These are phyloP conservation scores for Crithidia fasciculata DNA, from an alignment of 208 protist species.

Conservation along the genomic window DNA sequence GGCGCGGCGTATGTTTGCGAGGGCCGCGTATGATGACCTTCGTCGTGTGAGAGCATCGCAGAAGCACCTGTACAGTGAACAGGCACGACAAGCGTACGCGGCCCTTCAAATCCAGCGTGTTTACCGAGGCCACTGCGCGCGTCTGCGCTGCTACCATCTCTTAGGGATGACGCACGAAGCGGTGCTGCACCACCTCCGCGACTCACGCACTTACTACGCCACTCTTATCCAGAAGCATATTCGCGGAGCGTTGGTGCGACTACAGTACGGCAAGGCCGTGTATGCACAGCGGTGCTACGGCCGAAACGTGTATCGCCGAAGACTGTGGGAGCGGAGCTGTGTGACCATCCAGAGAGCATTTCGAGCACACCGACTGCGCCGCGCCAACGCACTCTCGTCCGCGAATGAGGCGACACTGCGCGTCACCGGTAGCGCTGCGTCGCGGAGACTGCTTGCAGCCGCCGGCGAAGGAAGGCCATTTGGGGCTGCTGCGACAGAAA, in stretches of 20 bases:
- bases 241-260: conserved; percentile 69
- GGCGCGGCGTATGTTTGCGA: conserved; percentile 41
- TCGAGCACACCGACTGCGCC: conserved; percentile 43
- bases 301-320: conserved; percentile 66
- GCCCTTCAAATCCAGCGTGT: conserved; percentile 71
- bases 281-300: conserved; percentile 63
- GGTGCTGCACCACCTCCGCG: conserved; percentile 67
- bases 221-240: conserved; percentile 77
- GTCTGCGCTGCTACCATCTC: conserved; percentile 41
- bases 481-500: not conserved
- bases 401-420: no score
- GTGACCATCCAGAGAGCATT: conserved; percentile 69
- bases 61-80: conserved; percentile 9
- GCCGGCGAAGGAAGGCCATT: not conserved
- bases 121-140: conserved; percentile 69
- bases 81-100: conserved; percentile 45
- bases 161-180: conserved; percentile 44
- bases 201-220: conserved; percentile 75
- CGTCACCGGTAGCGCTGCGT: not conserved
- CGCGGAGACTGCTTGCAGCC: not conserved
- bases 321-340: conserved; percentile 48
- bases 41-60: conserved; percentile 12
- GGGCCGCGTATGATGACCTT: conserved; percentile 18
- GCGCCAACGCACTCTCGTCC: not conserved
- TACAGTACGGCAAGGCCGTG: conserved; percentile 51